These are phyloP conservation scores for Delonix regia DNA, from an alignment of 306 rosid genomes.

Conservation along the genomic window DNA sequence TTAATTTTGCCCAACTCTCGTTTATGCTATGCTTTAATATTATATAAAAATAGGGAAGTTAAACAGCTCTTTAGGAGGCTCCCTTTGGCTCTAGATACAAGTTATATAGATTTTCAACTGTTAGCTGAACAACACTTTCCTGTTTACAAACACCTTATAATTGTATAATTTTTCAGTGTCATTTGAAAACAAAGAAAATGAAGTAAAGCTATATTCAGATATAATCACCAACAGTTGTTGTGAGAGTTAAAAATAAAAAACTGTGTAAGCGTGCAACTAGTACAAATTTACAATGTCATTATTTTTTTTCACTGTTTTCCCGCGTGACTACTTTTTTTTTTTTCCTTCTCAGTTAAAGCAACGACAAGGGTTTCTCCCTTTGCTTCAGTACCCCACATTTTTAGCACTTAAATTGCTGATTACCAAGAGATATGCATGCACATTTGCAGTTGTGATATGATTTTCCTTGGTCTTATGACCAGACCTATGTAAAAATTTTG, in stretches of 20 bases:
- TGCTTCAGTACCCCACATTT: conserved; percentile 14
- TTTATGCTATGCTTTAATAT: neutral
- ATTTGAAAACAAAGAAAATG: neutral
- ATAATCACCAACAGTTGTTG: neutral
- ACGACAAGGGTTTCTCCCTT: conserved; percentile 22
- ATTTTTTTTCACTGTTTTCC: conserved; percentile 16
- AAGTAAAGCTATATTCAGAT: neutral
- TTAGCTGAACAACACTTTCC: neutral
- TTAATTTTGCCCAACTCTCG: neutral
- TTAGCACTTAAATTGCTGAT: neutral
- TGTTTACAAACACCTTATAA: neutral
- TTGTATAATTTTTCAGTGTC: neutral
- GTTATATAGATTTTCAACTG: neutral
- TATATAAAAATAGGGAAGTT: neutral
- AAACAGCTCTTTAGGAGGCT: neutral
- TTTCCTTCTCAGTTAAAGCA: neutral
- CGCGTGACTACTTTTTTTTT: conserved; percentile 7
- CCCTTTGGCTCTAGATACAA: neutral
- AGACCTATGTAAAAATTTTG: neutral
- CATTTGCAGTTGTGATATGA: neutral
- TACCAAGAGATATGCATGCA: neutral
- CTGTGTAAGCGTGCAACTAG: neutral
- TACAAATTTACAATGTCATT: neutral
- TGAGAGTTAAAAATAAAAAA: too few relatives aligned
- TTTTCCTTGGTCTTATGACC: neutral